Percentiles rank a stretch among this genome's conserved stretches.
Evolutionary conservation across 495 filamentous ascomycete genomes (phyloP).

Genomic region (Chaetomium cochliodes): DNA sequence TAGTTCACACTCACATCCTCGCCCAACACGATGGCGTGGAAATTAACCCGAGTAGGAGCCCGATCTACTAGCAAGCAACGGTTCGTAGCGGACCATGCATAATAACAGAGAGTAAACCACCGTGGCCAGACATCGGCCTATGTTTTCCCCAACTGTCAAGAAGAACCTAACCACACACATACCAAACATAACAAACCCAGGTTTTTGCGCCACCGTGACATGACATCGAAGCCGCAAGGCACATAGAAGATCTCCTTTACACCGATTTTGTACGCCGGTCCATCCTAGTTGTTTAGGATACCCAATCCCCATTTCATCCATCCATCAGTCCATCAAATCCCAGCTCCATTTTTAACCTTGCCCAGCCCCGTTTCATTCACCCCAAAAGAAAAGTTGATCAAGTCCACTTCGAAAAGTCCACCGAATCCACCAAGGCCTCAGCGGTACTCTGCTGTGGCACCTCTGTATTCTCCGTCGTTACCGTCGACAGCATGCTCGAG

Average conservation of each 20-base stretch:
- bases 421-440: conserved; percentile 53
- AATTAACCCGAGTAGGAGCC: too few species aligned
- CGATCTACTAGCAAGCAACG: too few species aligned
- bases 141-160: not conserved
- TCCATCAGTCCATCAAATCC: not conserved
- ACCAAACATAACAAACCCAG: not conserved
- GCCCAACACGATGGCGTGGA: too few species aligned
- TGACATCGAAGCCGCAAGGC: not conserved
- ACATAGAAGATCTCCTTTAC: not conserved
- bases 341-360: not conserved
- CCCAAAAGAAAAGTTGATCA: conserved; percentile 18
- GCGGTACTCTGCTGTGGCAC: conserved; percentile 36
- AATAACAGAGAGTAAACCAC: too few species aligned
- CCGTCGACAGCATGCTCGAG: conserved; percentile 50
- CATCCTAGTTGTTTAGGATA: not conserved
- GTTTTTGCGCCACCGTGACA: not conserved
- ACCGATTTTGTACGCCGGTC: conserved; percentile 3
- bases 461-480: conserved; percentile 52
- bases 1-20: too few species aligned
- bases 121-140: not conserved
- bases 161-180: not conserved
- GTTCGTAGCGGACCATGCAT: too few species aligned
- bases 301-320: not conserved
- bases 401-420: conserved; percentile 64
- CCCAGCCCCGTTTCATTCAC: not conserved